A percentile compares a stretch with the other conserved stretches of the same genome.
These are phyloP conservation scores for Echinosophora koreensis DNA, from an alignment of 306 rosid species.

Conservation along the genomic window DNA sequence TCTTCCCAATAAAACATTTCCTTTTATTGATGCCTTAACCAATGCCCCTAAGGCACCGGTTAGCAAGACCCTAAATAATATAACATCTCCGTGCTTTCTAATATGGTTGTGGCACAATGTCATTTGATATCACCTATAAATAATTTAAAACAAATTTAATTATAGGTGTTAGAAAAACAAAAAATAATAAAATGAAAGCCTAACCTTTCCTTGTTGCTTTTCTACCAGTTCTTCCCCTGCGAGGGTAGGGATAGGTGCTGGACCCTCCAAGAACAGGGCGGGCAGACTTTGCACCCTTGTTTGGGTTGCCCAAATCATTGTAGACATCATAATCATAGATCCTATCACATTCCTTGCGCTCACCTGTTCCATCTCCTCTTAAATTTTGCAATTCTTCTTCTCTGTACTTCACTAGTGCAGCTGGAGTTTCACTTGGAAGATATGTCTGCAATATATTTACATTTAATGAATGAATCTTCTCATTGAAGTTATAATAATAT, in stretches of 20 bases:
- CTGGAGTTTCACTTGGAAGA: slow-evolving; percentile 74
- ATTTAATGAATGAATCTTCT: not conserved
- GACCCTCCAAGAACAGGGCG: slow-evolving; percentile 80
- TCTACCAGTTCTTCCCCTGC: slow-evolving; percentile 78
- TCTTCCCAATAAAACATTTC: too few species aligned
- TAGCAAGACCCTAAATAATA: not conserved
- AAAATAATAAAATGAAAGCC: not conserved
- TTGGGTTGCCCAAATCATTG: slow-evolving; percentile 72
- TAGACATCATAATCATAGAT: slow-evolving; percentile 76
- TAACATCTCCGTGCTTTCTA: not conserved
- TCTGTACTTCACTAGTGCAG: slow-evolving; percentile 59
- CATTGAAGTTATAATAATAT: not conserved
- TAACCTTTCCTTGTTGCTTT: slow-evolving; percentile 52
- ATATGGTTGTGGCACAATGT: not conserved
- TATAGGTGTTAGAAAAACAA: not conserved
- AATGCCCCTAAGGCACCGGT: too few species aligned
- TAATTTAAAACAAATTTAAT: not conserved
- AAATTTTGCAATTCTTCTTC: slow-evolving; percentile 60
- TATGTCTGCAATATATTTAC: slow-evolving; percentile 50
- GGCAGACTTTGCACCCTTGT: slow-evolving; percentile 21
- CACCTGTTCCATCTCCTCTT: slow-evolving; percentile 75
- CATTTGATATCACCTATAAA: not conserved
- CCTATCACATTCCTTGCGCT: slow-evolving; percentile 72
- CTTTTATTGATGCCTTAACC: too few species aligned
- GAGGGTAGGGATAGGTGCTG: slow-evolving; percentile 67